A percentile compares a stretch with the other conserved stretches of the same genome.
phyloP scores from a whole-genome alignment of 2,329 filamentous ascomycete genomes.

The Alternaria longipes region DNA sequence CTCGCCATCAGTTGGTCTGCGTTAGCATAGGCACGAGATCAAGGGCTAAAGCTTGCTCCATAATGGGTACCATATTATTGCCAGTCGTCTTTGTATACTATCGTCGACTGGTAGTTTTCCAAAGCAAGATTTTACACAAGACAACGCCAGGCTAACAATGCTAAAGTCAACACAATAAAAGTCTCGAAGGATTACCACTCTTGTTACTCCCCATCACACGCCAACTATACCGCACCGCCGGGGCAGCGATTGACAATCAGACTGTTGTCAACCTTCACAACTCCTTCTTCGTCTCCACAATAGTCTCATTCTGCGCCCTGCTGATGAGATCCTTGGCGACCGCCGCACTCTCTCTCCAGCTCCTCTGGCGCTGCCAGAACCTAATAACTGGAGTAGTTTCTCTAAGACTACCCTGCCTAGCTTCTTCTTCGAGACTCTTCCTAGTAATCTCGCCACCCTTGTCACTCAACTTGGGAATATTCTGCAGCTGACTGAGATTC shows the following conservation, averaged over 20 bases:
- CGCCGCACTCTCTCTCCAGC: conserved; percentile 61
- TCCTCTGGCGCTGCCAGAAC: conserved; percentile 64
- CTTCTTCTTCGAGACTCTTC: conserved; percentile 69
- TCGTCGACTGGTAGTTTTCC: neutral
- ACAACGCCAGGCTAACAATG: conserved; percentile 26
- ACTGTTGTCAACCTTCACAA: conserved; percentile 19
- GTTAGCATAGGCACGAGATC: neutral
- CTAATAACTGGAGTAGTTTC: conserved; percentile 56
- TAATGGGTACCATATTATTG: neutral
- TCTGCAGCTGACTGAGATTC: conserved; percentile 67
- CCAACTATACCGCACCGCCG: neutral
- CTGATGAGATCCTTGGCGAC: conserved; percentile 63
- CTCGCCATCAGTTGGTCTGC: neutral
- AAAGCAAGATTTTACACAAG: neutral
- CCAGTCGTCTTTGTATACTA: neutral
- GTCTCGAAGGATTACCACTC: neutral
- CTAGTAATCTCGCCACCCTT: conserved; percentile 69
- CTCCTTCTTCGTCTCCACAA: conserved; percentile 52
- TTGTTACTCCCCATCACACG: neutral
- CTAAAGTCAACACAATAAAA: conserved; percentile 6
- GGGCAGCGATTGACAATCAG: neutral
- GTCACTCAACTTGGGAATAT: conserved; percentile 52
- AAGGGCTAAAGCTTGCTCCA: neutral
- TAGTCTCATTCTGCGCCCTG: conserved; percentile 38
- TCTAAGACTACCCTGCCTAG: conserved; percentile 51